Percentiles rank a stretch among this genome's conserved stretches.
These are phyloP conservation scores for Onygena corvina DNA, from an alignment of 2,329 filamentous ascomycete genomes.

Conservation along the genomic window DNA sequence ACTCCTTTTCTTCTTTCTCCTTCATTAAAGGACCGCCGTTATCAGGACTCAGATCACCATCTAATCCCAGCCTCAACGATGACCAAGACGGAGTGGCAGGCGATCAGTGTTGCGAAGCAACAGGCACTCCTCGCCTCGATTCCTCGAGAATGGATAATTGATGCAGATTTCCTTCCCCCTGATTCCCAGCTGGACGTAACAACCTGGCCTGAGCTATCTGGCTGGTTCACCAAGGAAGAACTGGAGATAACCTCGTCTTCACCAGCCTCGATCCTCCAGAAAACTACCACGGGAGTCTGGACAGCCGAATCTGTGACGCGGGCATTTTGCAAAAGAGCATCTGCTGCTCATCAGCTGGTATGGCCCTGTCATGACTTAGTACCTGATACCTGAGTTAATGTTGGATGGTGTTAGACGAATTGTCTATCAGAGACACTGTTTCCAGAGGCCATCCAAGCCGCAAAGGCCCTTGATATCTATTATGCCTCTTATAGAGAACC, in stretches of 20 bases:
- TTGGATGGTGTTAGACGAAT: slow-evolving; percentile 39
- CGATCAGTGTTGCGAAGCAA: slow-evolving; percentile 30
- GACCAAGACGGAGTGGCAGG: slow-evolving; percentile 18
- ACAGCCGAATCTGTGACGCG: slow-evolving; percentile 14
- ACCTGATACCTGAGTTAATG: not conserved
- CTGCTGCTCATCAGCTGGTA: slow-evolving; percentile 27
- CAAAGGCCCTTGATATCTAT: slow-evolving; percentile 25
- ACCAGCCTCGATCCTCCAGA: slow-evolving; percentile 12
- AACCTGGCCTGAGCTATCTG: slow-evolving; percentile 13
- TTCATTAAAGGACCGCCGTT: too few species aligned
- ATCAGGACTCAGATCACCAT: too few species aligned
- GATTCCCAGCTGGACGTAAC: slow-evolving; percentile 13
- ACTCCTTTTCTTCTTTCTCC: too few species aligned
- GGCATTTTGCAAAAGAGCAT: slow-evolving; percentile 32
- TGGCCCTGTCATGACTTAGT: not conserved
- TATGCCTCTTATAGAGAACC: slow-evolving; percentile 15
- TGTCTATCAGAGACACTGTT: slow-evolving; percentile 50
- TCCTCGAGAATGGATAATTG: slow-evolving; percentile 31
- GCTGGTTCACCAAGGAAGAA: slow-evolving; percentile 15
- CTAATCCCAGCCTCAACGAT: too few species aligned
- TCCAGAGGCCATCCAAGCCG: slow-evolving; percentile 30
- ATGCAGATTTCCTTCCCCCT: slow-evolving; percentile 14
- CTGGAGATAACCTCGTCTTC: slow-evolving; percentile 14
- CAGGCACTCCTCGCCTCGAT: slow-evolving; percentile 28
- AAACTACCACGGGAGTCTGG: slow-evolving; percentile 16